phyloP scores from a whole-genome alignment of 1,284 basidiomycete species.

The Malassezia arunalokei region DNA sequence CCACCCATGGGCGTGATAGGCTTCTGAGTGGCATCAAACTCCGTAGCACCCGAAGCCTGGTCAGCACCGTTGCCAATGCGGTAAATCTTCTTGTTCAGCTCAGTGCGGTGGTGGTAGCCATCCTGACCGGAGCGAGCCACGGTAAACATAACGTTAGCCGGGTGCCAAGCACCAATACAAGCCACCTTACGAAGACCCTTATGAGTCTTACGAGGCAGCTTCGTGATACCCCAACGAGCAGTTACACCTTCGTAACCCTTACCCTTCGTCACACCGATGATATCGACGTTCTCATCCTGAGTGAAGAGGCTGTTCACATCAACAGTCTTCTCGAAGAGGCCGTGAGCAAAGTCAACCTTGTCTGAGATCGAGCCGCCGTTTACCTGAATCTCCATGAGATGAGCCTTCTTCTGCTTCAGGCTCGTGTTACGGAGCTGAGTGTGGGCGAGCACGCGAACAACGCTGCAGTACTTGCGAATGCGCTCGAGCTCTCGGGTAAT shows the following conservation, averaged over 20 bases:
- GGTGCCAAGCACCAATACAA: slow-evolving; percentile 99
- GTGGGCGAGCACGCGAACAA: slow-evolving; percentile 98
- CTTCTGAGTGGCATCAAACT: slow-evolving; percentile 54
- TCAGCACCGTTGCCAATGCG: slow-evolving; percentile 75
- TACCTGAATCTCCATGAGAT: slow-evolving; percentile 99
- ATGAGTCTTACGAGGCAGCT: slow-evolving; percentile 96
- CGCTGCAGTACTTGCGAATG: slow-evolving; percentile 99
- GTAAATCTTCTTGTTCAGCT: slow-evolving; percentile 86
- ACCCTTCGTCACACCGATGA: slow-evolving; percentile 98
- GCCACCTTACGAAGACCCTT: slow-evolving; percentile 93
- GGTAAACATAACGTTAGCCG: slow-evolving; percentile 98
- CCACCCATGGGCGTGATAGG: slow-evolving; percentile 95
- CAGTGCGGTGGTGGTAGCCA: slow-evolving; percentile 95
- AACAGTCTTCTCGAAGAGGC: slow-evolving; percentile 92
- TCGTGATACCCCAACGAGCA: slow-evolving; percentile 98
- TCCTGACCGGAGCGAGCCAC: slow-evolving; percentile 98
- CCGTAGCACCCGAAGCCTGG: slow-evolving; percentile 77
- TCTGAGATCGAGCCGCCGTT: slow-evolving; percentile 94
- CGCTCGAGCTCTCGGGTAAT: slow-evolving; percentile 93
- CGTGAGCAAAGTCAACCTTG: slow-evolving; percentile 94
- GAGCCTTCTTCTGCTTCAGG: slow-evolving; percentile 97
- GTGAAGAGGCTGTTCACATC: slow-evolving; percentile 78
- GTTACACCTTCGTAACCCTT: slow-evolving; percentile 99
- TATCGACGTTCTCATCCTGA: slow-evolving; percentile 90
- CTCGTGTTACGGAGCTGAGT: slow-evolving; percentile 90